phyloP scores from a whole-genome alignment of 2,329 filamentous ascomycete genomes.

The Cercospora sesami region DNA sequence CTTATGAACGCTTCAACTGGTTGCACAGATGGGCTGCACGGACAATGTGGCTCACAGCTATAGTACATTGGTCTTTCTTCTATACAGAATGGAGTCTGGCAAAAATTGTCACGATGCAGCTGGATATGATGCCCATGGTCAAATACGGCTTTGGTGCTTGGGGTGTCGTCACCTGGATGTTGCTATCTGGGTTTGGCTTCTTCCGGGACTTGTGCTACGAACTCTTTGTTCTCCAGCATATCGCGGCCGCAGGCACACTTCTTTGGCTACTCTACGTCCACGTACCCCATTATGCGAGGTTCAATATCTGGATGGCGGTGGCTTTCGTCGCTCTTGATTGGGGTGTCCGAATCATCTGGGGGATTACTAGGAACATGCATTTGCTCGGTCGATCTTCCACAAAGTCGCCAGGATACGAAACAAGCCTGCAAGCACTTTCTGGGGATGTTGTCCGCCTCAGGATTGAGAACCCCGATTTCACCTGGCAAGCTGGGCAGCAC shows the following conservation, averaged over 20 bases:
- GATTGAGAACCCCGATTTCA: constrained; percentile 56
- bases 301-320: constrained; percentile 36
- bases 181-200: constrained; percentile 53
- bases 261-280: constrained; percentile 55
- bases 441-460: constrained; percentile 59
- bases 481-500: constrained; percentile 64
- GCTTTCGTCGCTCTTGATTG: constrained; percentile 37
- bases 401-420: constrained; percentile 30
- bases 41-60: constrained; percentile 53
- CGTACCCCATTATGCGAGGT: constrained; percentile 40
- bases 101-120: constrained; percentile 52
- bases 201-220: constrained; percentile 55
- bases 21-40: constrained; percentile 55
- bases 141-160: constrained; percentile 56
- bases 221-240: constrained; percentile 56
- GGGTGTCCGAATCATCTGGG: constrained; percentile 31
- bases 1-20: constrained; percentile 55
- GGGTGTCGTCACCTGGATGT: constrained; percentile 53
- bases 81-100: constrained; percentile 54
- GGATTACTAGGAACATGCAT: constrained; percentile 33
- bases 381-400: constrained; percentile 16
- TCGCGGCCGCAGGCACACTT: constrained; percentile 51
- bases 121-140: constrained; percentile 52
- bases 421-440: constrained; percentile 46
- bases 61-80: constrained; percentile 58